Evolutionary conservation across 2,329 filamentous ascomycete genomes (phyloP).

Genomic region (Aspergillus unguis): DNA sequence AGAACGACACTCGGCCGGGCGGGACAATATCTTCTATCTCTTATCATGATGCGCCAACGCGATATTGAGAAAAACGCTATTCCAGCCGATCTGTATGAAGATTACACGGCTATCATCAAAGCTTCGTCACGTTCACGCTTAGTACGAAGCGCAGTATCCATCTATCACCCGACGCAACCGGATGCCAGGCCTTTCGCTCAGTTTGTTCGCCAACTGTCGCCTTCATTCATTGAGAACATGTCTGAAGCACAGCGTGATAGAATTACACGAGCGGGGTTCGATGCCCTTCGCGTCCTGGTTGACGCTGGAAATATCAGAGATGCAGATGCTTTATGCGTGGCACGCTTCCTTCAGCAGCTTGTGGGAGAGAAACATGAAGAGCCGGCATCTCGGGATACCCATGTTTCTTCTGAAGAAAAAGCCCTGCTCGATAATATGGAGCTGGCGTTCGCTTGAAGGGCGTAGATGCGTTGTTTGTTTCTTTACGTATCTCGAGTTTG

Average conservation of each 20-base stretch:
- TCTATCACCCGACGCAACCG: constrained; percentile 40
- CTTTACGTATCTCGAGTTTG: too few relatives aligned
- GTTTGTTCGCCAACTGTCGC: constrained; percentile 24
- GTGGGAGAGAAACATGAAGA: constrained; percentile 24
- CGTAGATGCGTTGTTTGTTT: too few relatives aligned
- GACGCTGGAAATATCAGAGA: constrained; percentile 30
- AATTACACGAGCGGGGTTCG: constrained; percentile 34
- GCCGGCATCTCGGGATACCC: constrained; percentile 11
- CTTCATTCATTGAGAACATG: constrained; percentile 19
- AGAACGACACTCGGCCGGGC: constrained; percentile 24
- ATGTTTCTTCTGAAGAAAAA: constrained; percentile 21
- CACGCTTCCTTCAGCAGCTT: constrained; percentile 29
- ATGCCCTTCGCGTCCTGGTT: constrained; percentile 38
- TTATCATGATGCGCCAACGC: constrained; percentile 24
- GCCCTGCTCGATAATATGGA: constrained; percentile 26
- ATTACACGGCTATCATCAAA: constrained; percentile 23
- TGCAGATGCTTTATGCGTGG: constrained; percentile 32
- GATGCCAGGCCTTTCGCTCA: constrained; percentile 30
- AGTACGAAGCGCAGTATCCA: constrained; percentile 21
- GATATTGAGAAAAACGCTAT: constrained; percentile 23
- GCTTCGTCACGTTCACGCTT: background rate
- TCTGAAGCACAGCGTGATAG: constrained; percentile 23
- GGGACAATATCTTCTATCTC: constrained; percentile 25
- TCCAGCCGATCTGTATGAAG: constrained; percentile 30
- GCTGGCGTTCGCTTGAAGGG: constrained; percentile 19